A percentile compares a stretch with the other conserved stretches of the same genome.
Conservation (phyloP, 2,329 filamentous ascomycete species). For the Curvularia lunata region DNA sequence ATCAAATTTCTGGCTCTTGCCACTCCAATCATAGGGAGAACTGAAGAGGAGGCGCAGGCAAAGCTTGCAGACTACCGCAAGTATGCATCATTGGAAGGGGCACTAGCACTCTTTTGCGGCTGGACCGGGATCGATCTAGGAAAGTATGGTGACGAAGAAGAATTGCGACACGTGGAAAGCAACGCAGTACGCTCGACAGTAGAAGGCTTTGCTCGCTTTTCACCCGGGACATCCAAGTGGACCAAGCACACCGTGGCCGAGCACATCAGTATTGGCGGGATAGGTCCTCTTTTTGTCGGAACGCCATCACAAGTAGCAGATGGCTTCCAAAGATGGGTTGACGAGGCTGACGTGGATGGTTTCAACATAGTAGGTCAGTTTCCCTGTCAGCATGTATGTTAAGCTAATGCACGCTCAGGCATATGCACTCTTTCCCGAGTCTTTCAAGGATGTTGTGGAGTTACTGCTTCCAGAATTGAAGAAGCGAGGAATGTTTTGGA, state of each 20-base stretch:
- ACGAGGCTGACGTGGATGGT: conserved; percentile 73
- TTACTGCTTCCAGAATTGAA: conserved; percentile 69
- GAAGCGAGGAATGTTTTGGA: conserved; percentile 63
- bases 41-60: conserved; percentile 68
- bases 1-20: conserved; percentile 74
- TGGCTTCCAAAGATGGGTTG: conserved; percentile 69
- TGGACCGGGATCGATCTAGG: conserved; percentile 74
- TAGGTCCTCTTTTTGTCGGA: conserved; percentile 69
- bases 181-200: conserved; percentile 66
- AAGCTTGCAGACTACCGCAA: conserved; percentile 68
- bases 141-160: conserved; percentile 67
- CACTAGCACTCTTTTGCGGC: conserved; percentile 72
- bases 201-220: conserved; percentile 62
- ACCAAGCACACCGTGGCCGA: conserved; percentile 73
- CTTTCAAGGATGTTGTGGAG: conserved; percentile 72
- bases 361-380: conserved; percentile 70
- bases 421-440: conserved; percentile 70
- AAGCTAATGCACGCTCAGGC: conserved; percentile 45
- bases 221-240: conserved; percentile 69
- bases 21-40: conserved; percentile 68
- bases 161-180: conserved; percentile 66
- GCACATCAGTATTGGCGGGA: conserved; percentile 71
- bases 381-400: background rate
- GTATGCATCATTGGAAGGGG: conserved; percentile 70
- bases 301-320: conserved; percentile 70